Evolutionary conservation across 2,329 filamentous ascomycete species (phyloP), one percentile per base, ranked within the genome.

Genomic region (Hymenoscyphus scutula): DNA sequence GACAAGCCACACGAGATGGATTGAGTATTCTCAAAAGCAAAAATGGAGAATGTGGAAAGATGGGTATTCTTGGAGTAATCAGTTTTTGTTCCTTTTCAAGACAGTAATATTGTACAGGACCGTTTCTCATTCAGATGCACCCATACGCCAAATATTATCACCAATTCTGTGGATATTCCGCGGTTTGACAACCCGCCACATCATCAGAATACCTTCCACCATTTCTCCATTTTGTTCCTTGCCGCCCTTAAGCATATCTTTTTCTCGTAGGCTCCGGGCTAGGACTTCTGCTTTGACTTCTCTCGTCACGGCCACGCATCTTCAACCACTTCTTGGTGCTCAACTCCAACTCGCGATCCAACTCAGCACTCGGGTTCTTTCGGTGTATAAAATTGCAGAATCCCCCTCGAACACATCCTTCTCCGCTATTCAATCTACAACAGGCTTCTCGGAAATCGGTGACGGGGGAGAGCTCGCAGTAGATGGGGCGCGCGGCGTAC

Each of bases 321-420:
- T 91, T 91, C 74, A 98, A 80, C 93, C 94, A 98, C 83, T 98
- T 98, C 85, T 97, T 96, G 66, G 94, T 98, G 72, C 87, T 86
- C 70, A 98, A 83, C 67, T 90, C 87, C 70, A 99, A 77, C 70
- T 99, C 95, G 67, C 89, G 81, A 66, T 99, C 95, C 71, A 99
- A 81, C 79, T 98, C 94, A 11, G 91, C 82, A 70, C 85, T 86
- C 3, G 95, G 95, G 75, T 98, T 95, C 82, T 99, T 99, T 74
- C 95, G 86, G 77, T 99, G 95, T 69, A 99, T 99, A 77, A 99
- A 99, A 78, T 99, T 99, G 84, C 95, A 99, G 81, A 98, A 98
- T 34, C 95, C 95, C 66, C 93, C 95, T 68, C 95, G 85, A 53
- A 97, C 92, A 78, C 95, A 99, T 53, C 95, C 95, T 77, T 98